Percentiles rank a stretch among this genome's conserved stretches.
phyloP scores from a whole-genome alignment of 768 basidiomycete genomes.

The Leccinum truebloodii region DNA sequence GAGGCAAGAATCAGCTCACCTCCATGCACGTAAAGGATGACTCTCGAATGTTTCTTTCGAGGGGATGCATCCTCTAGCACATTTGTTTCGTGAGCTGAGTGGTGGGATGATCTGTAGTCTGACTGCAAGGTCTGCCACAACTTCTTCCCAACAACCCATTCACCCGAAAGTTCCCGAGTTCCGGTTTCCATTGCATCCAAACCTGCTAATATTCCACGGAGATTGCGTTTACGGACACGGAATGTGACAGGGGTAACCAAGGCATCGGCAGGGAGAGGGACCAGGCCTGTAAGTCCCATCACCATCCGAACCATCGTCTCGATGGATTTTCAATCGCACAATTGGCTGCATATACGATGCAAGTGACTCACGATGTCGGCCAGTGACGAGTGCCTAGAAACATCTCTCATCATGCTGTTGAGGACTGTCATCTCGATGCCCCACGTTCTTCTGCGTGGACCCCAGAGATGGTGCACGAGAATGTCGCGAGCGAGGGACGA shows the following conservation, averaged over 20 bases:
- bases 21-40: constrained; percentile 93
- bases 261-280: constrained; percentile 89
- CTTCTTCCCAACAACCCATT: constrained; percentile 95
- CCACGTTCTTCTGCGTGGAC: constrained; percentile 89
- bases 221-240: constrained; percentile 64
- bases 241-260: constrained; percentile 95
- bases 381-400: constrained; percentile 76
- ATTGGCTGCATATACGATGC: not conserved
- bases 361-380: constrained; percentile 71
- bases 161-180: constrained; percentile 79
- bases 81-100: constrained; percentile 22
- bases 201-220: constrained; percentile 78
- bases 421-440: constrained; percentile 93
- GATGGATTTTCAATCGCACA: constrained; percentile 3
- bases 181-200: constrained; percentile 79
- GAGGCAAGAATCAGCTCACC: constrained; percentile 47
- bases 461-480: constrained; percentile 77
- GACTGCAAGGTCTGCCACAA: constrained; percentile 86
- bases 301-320: constrained; percentile 55
- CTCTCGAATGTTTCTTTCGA: constrained; percentile 62
- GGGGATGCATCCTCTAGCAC: constrained; percentile 14
- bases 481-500: constrained; percentile 61
- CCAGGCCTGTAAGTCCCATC: constrained; percentile 78
- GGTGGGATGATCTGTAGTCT: constrained; percentile 66
- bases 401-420: constrained; percentile 81